phyloP scores from a whole-genome alignment of 2,329 filamentous ascomycete genomes.

The Biscogniauxia mediterranea region DNA sequence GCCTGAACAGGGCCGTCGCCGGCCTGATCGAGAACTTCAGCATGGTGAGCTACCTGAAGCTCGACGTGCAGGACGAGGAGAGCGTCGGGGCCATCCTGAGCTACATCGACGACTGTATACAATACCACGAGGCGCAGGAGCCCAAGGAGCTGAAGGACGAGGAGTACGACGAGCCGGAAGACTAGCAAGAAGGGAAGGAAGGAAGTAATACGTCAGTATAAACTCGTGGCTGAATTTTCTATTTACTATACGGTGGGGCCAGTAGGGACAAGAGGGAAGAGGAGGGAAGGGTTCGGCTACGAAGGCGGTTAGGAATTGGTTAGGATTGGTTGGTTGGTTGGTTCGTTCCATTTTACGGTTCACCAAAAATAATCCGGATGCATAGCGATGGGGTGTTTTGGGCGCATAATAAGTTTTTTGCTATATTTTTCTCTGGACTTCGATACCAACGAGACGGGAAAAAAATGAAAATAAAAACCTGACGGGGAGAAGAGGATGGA shows the following conservation, averaged over 20 bases:
- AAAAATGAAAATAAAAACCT: not conserved
- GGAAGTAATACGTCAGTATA: not conserved
- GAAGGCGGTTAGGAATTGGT: no score
- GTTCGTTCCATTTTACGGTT: not conserved
- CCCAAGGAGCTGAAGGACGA: slow-evolving; percentile 35
- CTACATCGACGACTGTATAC: slow-evolving; percentile 52
- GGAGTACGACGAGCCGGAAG: slow-evolving; percentile 27
- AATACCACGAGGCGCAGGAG: slow-evolving; percentile 36
- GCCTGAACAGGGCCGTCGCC: slow-evolving; percentile 83
- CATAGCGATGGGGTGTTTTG: not conserved
- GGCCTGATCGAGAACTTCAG: slow-evolving; percentile 94
- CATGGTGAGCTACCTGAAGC: slow-evolving; percentile 92
- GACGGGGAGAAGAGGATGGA: not conserved
- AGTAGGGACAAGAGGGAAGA: no score
- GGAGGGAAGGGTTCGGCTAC: no score
- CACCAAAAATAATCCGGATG: not conserved
- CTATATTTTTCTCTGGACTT: not conserved
- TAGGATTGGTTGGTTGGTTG: no score
- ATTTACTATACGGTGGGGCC: no score
- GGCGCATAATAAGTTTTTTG: not conserved
- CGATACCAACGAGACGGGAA: not conserved
- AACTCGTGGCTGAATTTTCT: not conserved
- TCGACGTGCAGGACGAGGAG: slow-evolving; percentile 89
- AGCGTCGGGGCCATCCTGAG: slow-evolving; percentile 70
- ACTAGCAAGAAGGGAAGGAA: slow-evolving; percentile 2